These are phyloP conservation scores for Fragosphaeria purpurea DNA, from an alignment of 2,329 filamentous ascomycete species.

Conservation along the genomic window DNA sequence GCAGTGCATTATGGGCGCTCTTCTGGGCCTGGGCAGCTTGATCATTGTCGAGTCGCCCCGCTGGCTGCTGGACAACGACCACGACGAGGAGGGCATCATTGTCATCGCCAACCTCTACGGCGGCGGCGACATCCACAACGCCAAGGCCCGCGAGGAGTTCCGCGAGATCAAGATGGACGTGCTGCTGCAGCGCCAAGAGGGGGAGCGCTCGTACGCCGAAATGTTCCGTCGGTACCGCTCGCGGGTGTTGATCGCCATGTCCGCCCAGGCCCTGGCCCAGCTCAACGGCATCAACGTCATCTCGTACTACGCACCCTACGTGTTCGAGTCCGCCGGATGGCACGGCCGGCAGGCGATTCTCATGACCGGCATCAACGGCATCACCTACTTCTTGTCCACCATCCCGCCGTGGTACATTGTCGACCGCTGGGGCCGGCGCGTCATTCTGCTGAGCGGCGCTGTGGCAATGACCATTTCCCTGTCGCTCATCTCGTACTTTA, in stretches of 20 bases:
- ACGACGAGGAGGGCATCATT: conserved; percentile 95
- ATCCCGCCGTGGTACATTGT: conserved; percentile 97
- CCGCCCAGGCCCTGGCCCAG: conserved; percentile 87
- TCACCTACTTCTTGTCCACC: conserved; percentile 81
- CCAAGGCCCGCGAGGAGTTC: conserved; percentile 89
- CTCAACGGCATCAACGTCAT: conserved; percentile 99
- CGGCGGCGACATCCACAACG: conserved; percentile 86
- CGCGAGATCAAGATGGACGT: conserved; percentile 99
- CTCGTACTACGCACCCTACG: conserved; percentile 93
- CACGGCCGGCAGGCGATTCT: conserved; percentile 78
- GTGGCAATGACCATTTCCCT: conserved; percentile 82
- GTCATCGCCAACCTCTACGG: conserved; percentile 98
- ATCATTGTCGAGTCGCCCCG: conserved; percentile 94
- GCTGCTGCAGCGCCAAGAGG: conserved; percentile 84
- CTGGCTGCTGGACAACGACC: conserved; percentile 95
- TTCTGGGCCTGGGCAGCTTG: conserved; percentile 77
- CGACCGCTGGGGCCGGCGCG: conserved; percentile 79
- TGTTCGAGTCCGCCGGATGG: conserved; percentile 98
- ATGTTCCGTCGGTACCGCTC: conserved; percentile 93
- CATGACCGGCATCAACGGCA: conserved; percentile 92
- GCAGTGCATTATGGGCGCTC: conserved; percentile 88
- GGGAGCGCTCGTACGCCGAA: conserved; percentile 79
- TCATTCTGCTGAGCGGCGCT: conserved; percentile 83
- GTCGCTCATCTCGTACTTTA: conserved; percentile 87
- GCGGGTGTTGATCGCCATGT: conserved; percentile 97